Evolutionary conservation across 441 rosid species (phyloP), one percentile per base, ranked within the genome.

Genomic region (Isatis lusitanica): DNA sequence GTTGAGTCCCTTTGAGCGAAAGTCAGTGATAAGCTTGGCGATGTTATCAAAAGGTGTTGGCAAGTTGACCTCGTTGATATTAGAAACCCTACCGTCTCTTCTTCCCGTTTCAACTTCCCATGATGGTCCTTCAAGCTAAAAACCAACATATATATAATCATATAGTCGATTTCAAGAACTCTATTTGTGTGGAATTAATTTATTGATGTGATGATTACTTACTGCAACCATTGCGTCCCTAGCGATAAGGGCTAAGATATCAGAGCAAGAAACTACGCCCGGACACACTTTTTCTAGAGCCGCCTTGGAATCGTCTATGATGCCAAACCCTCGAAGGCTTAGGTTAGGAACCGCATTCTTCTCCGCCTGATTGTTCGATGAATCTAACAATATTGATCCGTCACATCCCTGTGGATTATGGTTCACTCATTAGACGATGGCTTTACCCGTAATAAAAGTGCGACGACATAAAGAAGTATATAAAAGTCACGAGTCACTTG

Each of bases 81-180:
- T 58, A 8, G 96, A 86, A 35, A 88, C 78, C 2, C 33, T 78
- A 38, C 97, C 92, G 6, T 90, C 93, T 83, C 89, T 88, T 85
- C 96, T 76, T 4, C 93, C 96, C 0, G 96, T 90, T 21, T 76
- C 83, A 33, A 88, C 92, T 76, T 84, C 72, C 92, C 92, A 88
- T n/a, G 78, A 13, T 11, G 83, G 73, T 53, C 78, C 78, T 18
- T 82, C 61, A 65, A 84, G 85, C 91, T 87, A 69, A 39, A 7
- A 39, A 26, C 4, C 33, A 6, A 13, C 8, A 6, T 13, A 13
- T 7, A 72, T 17, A 71, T 42, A 10, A 40, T 17, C 8, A 42
- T 21, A 21, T 21, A 26, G 36, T 51, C 6, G 18, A 10, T 26
- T 16, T 5, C 50, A 2, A 48, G 35, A 47, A 9, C 9, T 46